Percentiles rank a stretch among this genome's conserved stretches.
phyloP scores from a whole-genome alignment of 2,329 filamentous ascomycete genomes.

The Cladosporium oxysporum region DNA sequence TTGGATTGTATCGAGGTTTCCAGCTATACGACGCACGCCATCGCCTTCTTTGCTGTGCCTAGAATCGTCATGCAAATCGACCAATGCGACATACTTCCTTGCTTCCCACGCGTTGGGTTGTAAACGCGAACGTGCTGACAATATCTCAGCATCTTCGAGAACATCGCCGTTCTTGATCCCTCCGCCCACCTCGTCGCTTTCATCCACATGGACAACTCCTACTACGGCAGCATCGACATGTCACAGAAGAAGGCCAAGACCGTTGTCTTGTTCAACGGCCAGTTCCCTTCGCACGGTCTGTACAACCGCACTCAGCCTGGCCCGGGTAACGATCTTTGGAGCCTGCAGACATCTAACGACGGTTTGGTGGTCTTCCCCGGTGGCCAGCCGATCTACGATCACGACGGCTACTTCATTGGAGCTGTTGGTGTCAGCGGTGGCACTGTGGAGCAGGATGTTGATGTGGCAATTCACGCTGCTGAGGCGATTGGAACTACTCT shows the following conservation, averaged over 20 bases:
- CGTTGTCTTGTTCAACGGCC: slow-evolving; percentile 33
- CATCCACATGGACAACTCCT: slow-evolving; percentile 36
- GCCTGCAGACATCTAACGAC: slow-evolving; percentile 33
- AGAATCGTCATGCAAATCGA: too few relatives aligned
- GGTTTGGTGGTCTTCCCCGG: slow-evolving; percentile 35
- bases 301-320: slow-evolving; percentile 31
- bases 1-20: neutral
- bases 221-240: slow-evolving; percentile 33
- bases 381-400: slow-evolving; percentile 32
- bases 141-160: slow-evolving; percentile 24
- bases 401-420: slow-evolving; percentile 32
- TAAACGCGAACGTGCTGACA: neutral
- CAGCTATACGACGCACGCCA: neutral
- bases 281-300: slow-evolving; percentile 30
- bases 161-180: slow-evolving; percentile 35
- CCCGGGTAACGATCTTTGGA: slow-evolving; percentile 24
- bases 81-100: too few relatives aligned
- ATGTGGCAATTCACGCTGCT: slow-evolving; percentile 24
- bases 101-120: too few relatives aligned
- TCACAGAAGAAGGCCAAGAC: slow-evolving; percentile 35
- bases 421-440: slow-evolving; percentile 35
- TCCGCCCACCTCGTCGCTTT: slow-evolving; percentile 33
- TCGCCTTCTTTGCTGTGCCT: too few relatives aligned
- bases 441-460: slow-evolving; percentile 32
- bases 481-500: slow-evolving; percentile 24